phyloP scores from a whole-genome alignment of 2,329 filamentous ascomycete species.

The Aspergillus novoparasiticus region DNA sequence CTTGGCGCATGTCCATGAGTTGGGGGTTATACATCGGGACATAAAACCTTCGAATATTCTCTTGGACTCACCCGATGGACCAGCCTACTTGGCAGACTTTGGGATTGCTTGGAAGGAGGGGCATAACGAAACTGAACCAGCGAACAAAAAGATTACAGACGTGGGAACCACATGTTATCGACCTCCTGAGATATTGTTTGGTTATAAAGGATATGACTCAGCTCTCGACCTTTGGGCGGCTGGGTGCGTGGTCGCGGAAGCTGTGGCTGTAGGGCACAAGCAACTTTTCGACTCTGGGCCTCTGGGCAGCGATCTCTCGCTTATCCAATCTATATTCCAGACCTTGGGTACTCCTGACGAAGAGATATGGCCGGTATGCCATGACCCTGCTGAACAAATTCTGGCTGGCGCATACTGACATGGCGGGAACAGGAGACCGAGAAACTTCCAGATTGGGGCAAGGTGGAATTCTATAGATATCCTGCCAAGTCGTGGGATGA shows the following conservation, averaged over 20 bases:
- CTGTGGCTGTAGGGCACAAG: slow-evolving; percentile 57
- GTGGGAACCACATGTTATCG: slow-evolving; percentile 92
- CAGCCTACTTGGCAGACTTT: slow-evolving; percentile 85
- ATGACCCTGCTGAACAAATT: not conserved
- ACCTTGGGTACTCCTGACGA: slow-evolving; percentile 82
- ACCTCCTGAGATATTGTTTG: slow-evolving; percentile 87
- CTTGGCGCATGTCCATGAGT: slow-evolving; percentile 69
- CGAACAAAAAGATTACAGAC: slow-evolving; percentile 77
- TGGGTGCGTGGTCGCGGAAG: slow-evolving; percentile 81
- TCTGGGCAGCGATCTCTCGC: slow-evolving; percentile 84
- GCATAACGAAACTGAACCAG: slow-evolving; percentile 61
- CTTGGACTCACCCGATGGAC: slow-evolving; percentile 66
- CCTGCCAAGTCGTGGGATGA: slow-evolving; percentile 67
- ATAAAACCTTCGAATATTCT: slow-evolving; percentile 91
- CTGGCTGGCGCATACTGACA: slow-evolving; percentile 6
- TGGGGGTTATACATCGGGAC: slow-evolving; percentile 87
- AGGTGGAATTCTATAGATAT: slow-evolving; percentile 77
- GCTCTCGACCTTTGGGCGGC: slow-evolving; percentile 87
- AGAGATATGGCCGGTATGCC: slow-evolving; percentile 77
- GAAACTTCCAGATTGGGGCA: slow-evolving; percentile 82
- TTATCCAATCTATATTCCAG: slow-evolving; percentile 91
- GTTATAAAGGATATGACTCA: slow-evolving; percentile 70
- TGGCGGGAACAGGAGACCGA: slow-evolving; percentile 35
- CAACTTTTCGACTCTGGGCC: slow-evolving; percentile 85
- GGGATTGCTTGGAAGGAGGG: slow-evolving; percentile 82